Evolutionary conservation across 345 rosid species (phyloP).

Genomic region (Anastatica hierochuntica): DNA sequence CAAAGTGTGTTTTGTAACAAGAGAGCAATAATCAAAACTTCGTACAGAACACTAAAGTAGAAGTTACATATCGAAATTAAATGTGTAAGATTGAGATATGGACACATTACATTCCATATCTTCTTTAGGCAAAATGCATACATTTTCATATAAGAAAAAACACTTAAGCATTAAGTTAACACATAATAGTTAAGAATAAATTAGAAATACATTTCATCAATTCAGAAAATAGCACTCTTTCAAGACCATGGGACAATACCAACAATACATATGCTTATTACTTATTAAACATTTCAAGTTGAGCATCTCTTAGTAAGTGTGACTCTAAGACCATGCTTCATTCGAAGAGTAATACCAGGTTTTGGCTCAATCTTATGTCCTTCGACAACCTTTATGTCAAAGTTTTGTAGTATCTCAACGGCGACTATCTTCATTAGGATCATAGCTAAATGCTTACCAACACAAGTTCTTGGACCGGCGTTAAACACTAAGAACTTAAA

Average conservation of each 20-base stretch:
- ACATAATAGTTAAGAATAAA: no score
- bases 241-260: no score
- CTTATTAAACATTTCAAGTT: not conserved
- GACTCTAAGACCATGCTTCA: slow-evolving; percentile 19
- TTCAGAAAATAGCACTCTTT: not conserved
- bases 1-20: no score
- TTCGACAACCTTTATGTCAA: slow-evolving; percentile 3
- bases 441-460: slow-evolving; percentile 17
- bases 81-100: no score
- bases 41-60: no score
- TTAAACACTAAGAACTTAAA: slow-evolving; percentile 20
- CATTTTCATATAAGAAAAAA: not conserved
- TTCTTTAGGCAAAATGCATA: no score
- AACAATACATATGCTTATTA: no score
- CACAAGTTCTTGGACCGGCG: slow-evolving; percentile 20
- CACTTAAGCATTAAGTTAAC: no score
- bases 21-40: no score
- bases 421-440: slow-evolving; percentile 2
- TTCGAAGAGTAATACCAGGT: slow-evolving; percentile 8
- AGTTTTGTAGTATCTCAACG: slow-evolving; percentile 15
- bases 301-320: slow-evolving; percentile 13
- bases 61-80: no score
- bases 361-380: slow-evolving; percentile 20
- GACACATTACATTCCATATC: no score
- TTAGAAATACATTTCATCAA: not conserved